Percentiles rank a stretch among this genome's conserved stretches.
These are phyloP conservation scores for Carex kokanica DNA, from an alignment of 176 grass and related monocot species.

Conservation along the genomic window DNA sequence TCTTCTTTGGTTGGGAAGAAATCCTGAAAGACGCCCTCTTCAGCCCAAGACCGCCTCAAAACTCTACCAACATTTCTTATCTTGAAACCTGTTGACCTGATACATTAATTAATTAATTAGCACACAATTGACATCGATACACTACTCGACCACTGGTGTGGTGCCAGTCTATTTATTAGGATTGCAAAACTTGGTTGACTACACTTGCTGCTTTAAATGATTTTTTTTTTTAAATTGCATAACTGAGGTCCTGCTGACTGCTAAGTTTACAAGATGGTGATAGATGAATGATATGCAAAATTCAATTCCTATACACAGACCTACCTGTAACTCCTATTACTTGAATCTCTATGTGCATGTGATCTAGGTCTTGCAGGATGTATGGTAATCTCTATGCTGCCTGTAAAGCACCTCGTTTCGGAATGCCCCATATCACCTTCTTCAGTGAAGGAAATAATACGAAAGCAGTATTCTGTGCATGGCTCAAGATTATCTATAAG, in stretches of 20 bases:
- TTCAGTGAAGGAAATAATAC: constrained; percentile 82
- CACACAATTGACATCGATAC: background rate
- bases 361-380: constrained; percentile 33
- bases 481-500: constrained; percentile 68
- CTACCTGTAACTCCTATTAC: constrained; percentile 35
- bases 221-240: background rate
- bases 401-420: constrained; percentile 87
- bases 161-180: constrained; percentile 11
- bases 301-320: background rate
- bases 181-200: background rate
- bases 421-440: constrained; percentile 83
- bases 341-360: constrained; percentile 41
- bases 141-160: background rate
- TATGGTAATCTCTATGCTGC: constrained; percentile 56
- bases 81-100: constrained; percentile 67
- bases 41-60: constrained; percentile 52
- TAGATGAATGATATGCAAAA: background rate
- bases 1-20: constrained; percentile 27
- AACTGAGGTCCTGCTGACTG: background rate
- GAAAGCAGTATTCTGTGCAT: constrained; percentile 94
- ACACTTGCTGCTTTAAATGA: background rate
- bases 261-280: constrained; percentile 1
- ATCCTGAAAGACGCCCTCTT: constrained; percentile 58
- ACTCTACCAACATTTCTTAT: constrained; percentile 71
- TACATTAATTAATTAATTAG: constrained; percentile 2